A percentile compares a stretch with the other conserved stretches of the same genome.
Conservation (phyloP, 2,329 filamentous ascomycete species). For the Eutypella sp. region DNA sequence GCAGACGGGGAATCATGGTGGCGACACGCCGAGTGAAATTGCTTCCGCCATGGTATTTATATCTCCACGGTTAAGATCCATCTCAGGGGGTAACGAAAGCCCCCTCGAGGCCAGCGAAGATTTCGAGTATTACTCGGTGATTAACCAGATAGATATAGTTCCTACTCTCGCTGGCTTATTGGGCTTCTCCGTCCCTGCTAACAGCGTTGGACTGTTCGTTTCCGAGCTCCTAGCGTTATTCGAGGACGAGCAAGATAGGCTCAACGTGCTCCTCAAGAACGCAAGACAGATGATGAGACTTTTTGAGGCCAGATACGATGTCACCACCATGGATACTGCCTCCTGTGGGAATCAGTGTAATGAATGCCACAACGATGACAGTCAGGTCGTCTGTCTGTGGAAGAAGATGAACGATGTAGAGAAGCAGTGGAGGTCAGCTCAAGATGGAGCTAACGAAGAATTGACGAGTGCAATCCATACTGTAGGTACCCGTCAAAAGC, state of each 20-base stretch:
- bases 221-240: constrained; percentile 40
- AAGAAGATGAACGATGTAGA: neutral
- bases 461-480: neutral
- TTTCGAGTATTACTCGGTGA: constrained; percentile 59
- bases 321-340: constrained; percentile 16
- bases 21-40: constrained; percentile 68
- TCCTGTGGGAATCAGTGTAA: neutral
- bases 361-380: neutral
- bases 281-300: constrained; percentile 58
- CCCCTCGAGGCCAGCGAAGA: constrained; percentile 48
- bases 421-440: neutral
- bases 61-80: constrained; percentile 54
- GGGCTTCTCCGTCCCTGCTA: constrained; percentile 62
- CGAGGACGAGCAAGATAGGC: constrained; percentile 33
- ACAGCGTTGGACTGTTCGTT: constrained; percentile 66
- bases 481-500: neutral
- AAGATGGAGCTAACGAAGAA: neutral
- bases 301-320: constrained; percentile 54
- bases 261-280: constrained; percentile 55
- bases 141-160: constrained; percentile 70
- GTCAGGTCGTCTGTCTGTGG: neutral
- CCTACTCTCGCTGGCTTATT: constrained; percentile 64
- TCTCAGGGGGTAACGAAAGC: constrained; percentile 26
- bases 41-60: constrained; percentile 70
- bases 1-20: constrained; percentile 70